Evolutionary conservation across 257 asterid species (phyloP).

Genomic region (Coffea eugenioides): DNA sequence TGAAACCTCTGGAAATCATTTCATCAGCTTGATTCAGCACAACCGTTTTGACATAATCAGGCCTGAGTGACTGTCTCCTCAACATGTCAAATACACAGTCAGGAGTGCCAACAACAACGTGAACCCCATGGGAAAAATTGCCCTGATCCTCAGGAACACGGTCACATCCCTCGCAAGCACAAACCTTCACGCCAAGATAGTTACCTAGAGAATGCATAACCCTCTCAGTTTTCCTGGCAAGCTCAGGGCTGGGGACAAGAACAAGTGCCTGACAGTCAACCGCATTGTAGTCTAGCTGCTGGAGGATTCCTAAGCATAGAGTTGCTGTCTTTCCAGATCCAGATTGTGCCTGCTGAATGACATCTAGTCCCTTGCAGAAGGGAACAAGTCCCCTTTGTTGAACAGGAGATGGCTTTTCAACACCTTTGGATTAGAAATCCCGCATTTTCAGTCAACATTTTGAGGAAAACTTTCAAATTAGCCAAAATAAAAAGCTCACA

Average conservation of each 20-base stretch:
- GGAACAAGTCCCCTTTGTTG: slow-evolving; percentile 54
- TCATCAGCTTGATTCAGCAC: slow-evolving; percentile 53
- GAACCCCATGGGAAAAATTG: slow-evolving; percentile 43
- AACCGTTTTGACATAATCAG: slow-evolving; percentile 42
- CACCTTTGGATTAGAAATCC: slow-evolving; percentile 24
- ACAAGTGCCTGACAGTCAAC: slow-evolving; percentile 49
- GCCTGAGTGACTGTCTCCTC: slow-evolving; percentile 45
- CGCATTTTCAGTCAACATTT: background rate
- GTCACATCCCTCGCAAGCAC: slow-evolving; percentile 52
- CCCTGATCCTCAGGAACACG: slow-evolving; percentile 47
- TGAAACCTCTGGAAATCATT: slow-evolving; percentile 52
- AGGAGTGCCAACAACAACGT: slow-evolving; percentile 47
- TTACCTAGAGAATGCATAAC: slow-evolving; percentile 53
- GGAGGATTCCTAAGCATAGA: slow-evolving; percentile 49
- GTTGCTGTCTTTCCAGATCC: slow-evolving; percentile 48
- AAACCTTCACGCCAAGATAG: slow-evolving; percentile 51
- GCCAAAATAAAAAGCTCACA: background rate
- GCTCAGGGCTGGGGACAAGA: slow-evolving; percentile 51
- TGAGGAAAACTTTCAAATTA: background rate
- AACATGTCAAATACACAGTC: slow-evolving; percentile 51
- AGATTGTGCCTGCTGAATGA: slow-evolving; percentile 49
- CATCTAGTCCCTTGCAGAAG: slow-evolving; percentile 50
- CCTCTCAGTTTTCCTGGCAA: slow-evolving; percentile 52
- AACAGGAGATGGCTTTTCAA: slow-evolving; percentile 51
- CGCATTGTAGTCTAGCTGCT: slow-evolving; percentile 38